Conservation (phyloP, 768 basidiomycete species). For the Paxillus ammoniavirescens region DNA sequence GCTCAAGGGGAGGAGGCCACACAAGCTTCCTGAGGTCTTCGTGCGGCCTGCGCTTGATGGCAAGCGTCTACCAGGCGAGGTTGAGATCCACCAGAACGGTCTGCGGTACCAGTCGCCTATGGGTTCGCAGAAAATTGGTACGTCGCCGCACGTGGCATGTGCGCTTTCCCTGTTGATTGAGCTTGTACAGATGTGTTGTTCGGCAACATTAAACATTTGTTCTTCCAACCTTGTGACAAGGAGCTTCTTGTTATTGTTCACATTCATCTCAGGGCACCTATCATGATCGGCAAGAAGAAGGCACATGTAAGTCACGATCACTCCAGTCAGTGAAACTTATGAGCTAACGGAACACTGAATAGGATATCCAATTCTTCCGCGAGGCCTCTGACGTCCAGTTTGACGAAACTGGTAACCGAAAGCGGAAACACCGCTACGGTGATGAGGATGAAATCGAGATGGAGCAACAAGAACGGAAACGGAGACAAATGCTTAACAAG, state of each 20-base stretch:
- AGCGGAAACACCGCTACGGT: slow-evolving; percentile 93
- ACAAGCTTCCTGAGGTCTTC: slow-evolving; percentile 87
- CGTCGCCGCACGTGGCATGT: slow-evolving; percentile 22
- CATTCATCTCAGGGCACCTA: slow-evolving; percentile 89
- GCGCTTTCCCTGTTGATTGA: not conserved
- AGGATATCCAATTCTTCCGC: slow-evolving; percentile 98
- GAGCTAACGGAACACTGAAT: slow-evolving; percentile 4
- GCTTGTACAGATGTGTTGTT: slow-evolving; percentile 76
- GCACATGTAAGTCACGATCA: slow-evolving; percentile 62
- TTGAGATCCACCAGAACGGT: slow-evolving; percentile 98
- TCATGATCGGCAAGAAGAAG: slow-evolving; percentile 99
- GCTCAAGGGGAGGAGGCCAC: slow-evolving; percentile 83
- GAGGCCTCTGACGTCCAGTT: slow-evolving; percentile 98
- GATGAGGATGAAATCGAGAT: slow-evolving; percentile 99
- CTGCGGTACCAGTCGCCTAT: slow-evolving; percentile 86
- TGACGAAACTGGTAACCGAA: slow-evolving; percentile 98
- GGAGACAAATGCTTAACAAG: slow-evolving; percentile 85
- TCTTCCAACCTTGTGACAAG: slow-evolving; percentile 98
- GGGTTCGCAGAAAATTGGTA: slow-evolving; percentile 89
- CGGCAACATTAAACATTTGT: slow-evolving; percentile 96
- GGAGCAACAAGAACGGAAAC: slow-evolving; percentile 94
- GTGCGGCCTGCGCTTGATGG: slow-evolving; percentile 93
- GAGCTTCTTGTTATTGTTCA: slow-evolving; percentile 95
- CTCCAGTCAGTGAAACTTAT: not conserved
- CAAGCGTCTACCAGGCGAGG: slow-evolving; percentile 94